A percentile compares a stretch with the other conserved stretches of the same genome.
Evolutionary conservation across 495 filamentous ascomycete genomes (phyloP).

Genomic region (Aspergillus leporis): DNA sequence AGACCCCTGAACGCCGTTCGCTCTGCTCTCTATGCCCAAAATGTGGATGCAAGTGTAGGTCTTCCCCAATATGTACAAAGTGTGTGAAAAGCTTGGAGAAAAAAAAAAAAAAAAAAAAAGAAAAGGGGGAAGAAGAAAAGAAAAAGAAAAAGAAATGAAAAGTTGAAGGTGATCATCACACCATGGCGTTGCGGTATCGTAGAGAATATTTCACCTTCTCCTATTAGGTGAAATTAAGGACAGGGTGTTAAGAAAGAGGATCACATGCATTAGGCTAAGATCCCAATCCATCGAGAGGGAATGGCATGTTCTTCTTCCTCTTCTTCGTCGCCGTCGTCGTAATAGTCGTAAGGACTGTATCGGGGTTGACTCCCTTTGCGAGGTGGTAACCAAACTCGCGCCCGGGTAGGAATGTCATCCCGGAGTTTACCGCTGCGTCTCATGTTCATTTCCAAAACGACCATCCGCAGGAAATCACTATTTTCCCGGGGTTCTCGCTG

Average conservation of each 20-base stretch:
- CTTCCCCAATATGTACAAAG: background rate
- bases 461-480: constrained; percentile 87
- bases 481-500: constrained; percentile 93
- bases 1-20: background rate
- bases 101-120: constrained; percentile 8
- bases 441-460: constrained; percentile 98
- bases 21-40: constrained; percentile 4
- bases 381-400: constrained; percentile 84
- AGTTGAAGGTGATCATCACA: constrained; percentile 8
- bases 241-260: background rate
- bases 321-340: constrained; percentile 34
- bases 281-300: constrained; percentile 44
- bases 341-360: constrained; percentile 26
- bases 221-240: background rate
- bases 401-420: constrained; percentile 77
- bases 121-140: constrained; percentile 15
- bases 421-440: constrained; percentile 86
- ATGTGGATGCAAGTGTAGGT: constrained; percentile 5
- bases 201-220: background rate
- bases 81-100: background rate
- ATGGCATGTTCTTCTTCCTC: constrained; percentile 32
- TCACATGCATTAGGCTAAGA: constrained; percentile 32
- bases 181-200: background rate
- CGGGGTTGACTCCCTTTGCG: constrained; percentile 51
- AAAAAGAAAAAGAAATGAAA: constrained; percentile 9